phyloP scores from a whole-genome alignment of 805 yeast genomes.

The Citeromyces matritensis region DNA sequence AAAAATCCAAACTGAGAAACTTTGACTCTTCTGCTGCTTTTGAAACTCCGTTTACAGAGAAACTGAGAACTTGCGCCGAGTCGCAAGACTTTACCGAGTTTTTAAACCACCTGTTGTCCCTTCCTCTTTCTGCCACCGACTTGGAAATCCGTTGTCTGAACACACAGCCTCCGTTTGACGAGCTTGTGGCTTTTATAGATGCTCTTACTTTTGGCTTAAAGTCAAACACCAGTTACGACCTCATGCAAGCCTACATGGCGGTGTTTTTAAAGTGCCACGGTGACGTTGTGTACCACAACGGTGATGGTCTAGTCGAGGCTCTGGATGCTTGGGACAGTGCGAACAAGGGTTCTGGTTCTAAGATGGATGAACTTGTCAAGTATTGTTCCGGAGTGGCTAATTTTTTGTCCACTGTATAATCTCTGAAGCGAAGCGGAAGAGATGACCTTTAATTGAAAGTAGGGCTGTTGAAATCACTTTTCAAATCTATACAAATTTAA shows the following conservation, averaged over 20 bases:
- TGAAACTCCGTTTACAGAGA: constrained; percentile 61
- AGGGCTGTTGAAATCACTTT: no score
- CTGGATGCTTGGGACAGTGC: constrained; percentile 31
- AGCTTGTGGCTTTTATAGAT: constrained; percentile 48
- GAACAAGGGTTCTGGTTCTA: constrained; percentile 24
- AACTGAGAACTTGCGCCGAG: constrained; percentile 37
- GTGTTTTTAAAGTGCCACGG: constrained; percentile 70
- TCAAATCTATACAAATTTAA: no score
- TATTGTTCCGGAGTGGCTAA: constrained; percentile 71
- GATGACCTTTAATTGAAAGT: no score
- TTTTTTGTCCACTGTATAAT: constrained; percentile 32
- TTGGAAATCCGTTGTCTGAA: constrained; percentile 75
- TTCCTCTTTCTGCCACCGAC: constrained; percentile 72
- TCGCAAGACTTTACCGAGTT: constrained; percentile 28
- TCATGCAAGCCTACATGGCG: constrained; percentile 68
- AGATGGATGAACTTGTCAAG: constrained; percentile 54
- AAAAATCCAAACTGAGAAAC: constrained; percentile 16
- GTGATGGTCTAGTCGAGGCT: constrained; percentile 22
- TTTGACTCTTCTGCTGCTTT: constrained; percentile 25
- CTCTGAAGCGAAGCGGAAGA: no score
- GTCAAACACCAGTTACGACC: constrained; percentile 50
- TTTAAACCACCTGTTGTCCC: constrained; percentile 32
- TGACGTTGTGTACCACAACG: constrained; percentile 42
- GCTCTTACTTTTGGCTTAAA: constrained; percentile 49
- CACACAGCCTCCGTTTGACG: constrained; percentile 48